phyloP scores from a whole-genome alignment of 148 eudicot species.

The Dysphania ambrosioides region DNA sequence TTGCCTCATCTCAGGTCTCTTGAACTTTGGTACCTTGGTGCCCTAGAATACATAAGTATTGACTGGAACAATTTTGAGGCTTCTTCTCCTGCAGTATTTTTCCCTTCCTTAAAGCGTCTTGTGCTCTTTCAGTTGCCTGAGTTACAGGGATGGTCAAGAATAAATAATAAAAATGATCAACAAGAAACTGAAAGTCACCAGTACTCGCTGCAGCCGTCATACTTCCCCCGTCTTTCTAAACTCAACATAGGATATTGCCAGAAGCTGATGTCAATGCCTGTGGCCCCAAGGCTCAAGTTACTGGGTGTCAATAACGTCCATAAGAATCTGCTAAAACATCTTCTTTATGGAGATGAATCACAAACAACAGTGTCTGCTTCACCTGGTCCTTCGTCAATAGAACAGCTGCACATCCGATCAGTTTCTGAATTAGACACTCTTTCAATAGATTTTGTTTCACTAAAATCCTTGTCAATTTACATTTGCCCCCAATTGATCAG shows the following conservation, averaged over 20 bases:
- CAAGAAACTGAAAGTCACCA: too few species aligned
- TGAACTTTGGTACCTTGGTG: background rate
- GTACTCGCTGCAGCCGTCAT: too few species aligned
- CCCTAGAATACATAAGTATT: background rate
- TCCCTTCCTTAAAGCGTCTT: background rate
- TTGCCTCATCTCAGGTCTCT: slow-evolving; percentile 11
- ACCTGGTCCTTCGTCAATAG: background rate
- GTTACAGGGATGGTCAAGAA: background rate
- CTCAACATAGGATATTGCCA: background rate
- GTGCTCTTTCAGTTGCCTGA: background rate
- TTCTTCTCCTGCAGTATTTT: background rate
- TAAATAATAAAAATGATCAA: too few species aligned
- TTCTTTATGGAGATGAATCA: background rate
- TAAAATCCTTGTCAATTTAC: background rate
- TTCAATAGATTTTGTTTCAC: background rate
- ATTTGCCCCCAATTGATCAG: background rate
- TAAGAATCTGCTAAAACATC: background rate
- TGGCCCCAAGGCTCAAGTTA: background rate
- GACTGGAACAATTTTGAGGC: background rate
- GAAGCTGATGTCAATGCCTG: slow-evolving; percentile 8
- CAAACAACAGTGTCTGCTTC: background rate
- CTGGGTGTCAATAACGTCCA: background rate
- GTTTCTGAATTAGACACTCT: background rate
- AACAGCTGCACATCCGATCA: background rate
- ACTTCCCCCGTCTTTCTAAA: background rate